Base-by-base conservation (phyloP, 1,284 basidiomycete species). In the Amylostereum chailletii region DNA sequence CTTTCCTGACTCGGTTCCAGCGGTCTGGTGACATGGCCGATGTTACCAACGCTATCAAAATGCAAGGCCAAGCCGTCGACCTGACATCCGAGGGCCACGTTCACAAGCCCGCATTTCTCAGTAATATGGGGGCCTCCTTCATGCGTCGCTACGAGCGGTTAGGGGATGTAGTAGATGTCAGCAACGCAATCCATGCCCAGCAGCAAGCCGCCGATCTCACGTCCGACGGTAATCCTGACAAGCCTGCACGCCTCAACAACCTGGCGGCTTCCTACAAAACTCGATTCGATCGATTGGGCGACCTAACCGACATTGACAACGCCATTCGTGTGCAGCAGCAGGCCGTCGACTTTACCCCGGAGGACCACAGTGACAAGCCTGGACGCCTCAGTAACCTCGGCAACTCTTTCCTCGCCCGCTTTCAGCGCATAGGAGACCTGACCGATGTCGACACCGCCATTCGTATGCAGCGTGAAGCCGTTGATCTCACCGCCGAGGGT, bases 91-190 rank as follows among this genome's bases (percentile, higher is more conserved):
- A 43, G 3, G 51, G 44, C 6, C 43, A 49, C 33, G 34, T 45
- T 10, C 33, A 45, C 30, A 38, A 43, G 34, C 34, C 45, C 10
- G 30, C 34, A 47, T 49, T 54, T 7, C 49, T 64, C 32, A 53
- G 55, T 47, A 56, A 57, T 41, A 48, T 67, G 32, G 65, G 63
- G 11, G 54, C 47, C 33, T 57, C 63, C 4, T 47, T 65, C 43
- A 56, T 57, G 45, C 52, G 60, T 38, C 61, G 61, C 40, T 62
- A 58, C 43, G 55, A 58, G 9, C 54, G 46, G 38, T 19, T 53
- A 7, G 56, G 56, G 3, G 26, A 40, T 1, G 32, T 51, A 31
- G 34, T 34, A 4, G 63, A 65, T 43, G 55, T 67, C 4, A 56
- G 64, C 36, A 53, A 55, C 42, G 64, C 64, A 19, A 43, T 43